Evolutionary conservation across 495 filamentous ascomycete species (phyloP), one percentile per base, ranked within the genome.

Genomic region (Opeltia flavorubescens): DNA sequence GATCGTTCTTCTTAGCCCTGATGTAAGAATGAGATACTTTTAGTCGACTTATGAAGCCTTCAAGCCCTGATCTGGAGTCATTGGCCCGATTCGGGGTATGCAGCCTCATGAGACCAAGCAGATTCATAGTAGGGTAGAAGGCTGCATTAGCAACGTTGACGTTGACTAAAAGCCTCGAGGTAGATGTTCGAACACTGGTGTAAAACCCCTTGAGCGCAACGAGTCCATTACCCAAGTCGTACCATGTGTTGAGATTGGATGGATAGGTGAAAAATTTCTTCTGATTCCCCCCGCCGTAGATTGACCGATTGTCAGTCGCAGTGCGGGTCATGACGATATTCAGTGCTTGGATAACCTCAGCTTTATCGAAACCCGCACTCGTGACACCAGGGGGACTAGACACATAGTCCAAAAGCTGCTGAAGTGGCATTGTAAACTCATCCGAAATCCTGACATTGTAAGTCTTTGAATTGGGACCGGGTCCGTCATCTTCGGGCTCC

Each of bases 281-380:
- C 58, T 55, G 12, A 63, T 62, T 24, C 66, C 50, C 0, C 61
- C 63, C 21, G 57, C 60, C 3, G 21, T 41, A 41, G 17, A 70
- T 54, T 2, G 45, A 52, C 3, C 46, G 36, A 6, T 55, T 41
- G 2, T 69, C 61, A 31, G 66, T 65, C 6, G 66, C 52, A 12
- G 66, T 59, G 43, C 61, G 67, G 18, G 57, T 62, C 48, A 67
- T 57, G 44, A 77, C 56, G 29, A 79, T 72, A 51, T 81, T 81
- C 46, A 80, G 56, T 0, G 71, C 66, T 48, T 74, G 68, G 2
- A 77, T 53, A 17, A 61, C 34, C 13, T 59, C 47, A 0, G 46
- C 44, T 41, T 52, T 59, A 13, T 50, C 43, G 0, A 36, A 36
- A 18, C 31, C 47, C 35, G 61, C 65, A 1, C 13, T 27, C 5